These are phyloP conservation scores for Candida qinlingensis DNA, from an alignment of 805 yeast genomes.

Conservation along the genomic window DNA sequence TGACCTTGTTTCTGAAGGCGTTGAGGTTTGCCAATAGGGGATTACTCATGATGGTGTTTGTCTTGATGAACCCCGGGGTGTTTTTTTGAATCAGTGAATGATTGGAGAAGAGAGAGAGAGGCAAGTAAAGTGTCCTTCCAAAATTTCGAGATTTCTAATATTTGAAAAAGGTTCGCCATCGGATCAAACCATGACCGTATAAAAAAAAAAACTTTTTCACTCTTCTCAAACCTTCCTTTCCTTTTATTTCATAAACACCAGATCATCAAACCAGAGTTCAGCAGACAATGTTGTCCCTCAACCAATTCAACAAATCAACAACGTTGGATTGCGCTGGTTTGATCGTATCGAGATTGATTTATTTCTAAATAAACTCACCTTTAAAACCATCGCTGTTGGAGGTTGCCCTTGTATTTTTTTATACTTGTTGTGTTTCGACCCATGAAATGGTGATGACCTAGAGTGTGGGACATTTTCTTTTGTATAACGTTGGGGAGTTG, in stretches of 20 bases:
- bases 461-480: slow-evolving; percentile 57
- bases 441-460: slow-evolving; percentile 98
- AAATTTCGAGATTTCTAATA: too few species aligned
- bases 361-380: slow-evolving; percentile 21
- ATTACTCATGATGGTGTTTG: slow-evolving; percentile 21
- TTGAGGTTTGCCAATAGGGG: slow-evolving; percentile 52
- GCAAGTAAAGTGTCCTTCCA: too few species aligned
- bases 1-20: slow-evolving; percentile 58
- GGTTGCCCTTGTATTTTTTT: slow-evolving; percentile 57
- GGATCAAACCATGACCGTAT: too few species aligned
- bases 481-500: background rate
- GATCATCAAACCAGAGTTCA: background rate
- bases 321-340: background rate
- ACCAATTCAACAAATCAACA: too few species aligned
- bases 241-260: background rate
- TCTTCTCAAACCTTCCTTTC: background rate
- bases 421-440: slow-evolving; percentile 47
- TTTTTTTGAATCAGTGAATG: too few species aligned
- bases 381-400: slow-evolving; percentile 98
- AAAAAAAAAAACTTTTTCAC: too few species aligned
- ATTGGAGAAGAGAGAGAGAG: background rate
- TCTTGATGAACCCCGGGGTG: too few species aligned
- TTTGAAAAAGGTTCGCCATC: too few species aligned
- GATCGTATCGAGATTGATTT: background rate
- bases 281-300: background rate